These are phyloP conservation scores for Cucurbita argyrosperma DNA, from an alignment of 306 rosid genomes.

Conservation along the genomic window DNA sequence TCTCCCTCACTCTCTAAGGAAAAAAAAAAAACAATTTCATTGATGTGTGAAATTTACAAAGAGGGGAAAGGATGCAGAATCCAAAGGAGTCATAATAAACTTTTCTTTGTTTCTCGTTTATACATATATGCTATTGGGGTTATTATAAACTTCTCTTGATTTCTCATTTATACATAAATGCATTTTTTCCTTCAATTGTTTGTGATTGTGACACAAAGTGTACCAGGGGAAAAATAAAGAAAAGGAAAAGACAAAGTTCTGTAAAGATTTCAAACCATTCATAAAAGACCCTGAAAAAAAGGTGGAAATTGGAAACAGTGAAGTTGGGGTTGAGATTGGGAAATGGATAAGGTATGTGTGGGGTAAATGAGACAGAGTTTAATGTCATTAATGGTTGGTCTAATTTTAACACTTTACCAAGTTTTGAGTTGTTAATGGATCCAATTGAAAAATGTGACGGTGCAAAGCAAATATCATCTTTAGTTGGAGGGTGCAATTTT, in stretches of 20 bases:
- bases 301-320: background rate
- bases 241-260: background rate
- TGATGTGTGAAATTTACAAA: background rate
- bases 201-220: background rate
- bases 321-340: background rate
- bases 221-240: background rate
- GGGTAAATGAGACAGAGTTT: background rate
- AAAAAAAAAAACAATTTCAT: background rate
- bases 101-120: background rate
- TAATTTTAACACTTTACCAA: background rate
- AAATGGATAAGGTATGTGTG: background rate
- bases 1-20: background rate
- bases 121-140: background rate
- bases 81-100: background rate
- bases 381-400: background rate
- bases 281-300: background rate
- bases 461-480: background rate
- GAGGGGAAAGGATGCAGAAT: background rate
- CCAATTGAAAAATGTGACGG: background rate
- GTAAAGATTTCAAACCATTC: background rate
- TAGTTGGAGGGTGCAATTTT: background rate
- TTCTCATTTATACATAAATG: background rate
- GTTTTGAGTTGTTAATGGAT: background rate
- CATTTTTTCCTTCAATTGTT: background rate
- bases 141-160: no score